Base-by-base conservation (phyloP, 2,329 filamentous ascomycete genomes). In the Pleurostoma richardsiae region DNA sequence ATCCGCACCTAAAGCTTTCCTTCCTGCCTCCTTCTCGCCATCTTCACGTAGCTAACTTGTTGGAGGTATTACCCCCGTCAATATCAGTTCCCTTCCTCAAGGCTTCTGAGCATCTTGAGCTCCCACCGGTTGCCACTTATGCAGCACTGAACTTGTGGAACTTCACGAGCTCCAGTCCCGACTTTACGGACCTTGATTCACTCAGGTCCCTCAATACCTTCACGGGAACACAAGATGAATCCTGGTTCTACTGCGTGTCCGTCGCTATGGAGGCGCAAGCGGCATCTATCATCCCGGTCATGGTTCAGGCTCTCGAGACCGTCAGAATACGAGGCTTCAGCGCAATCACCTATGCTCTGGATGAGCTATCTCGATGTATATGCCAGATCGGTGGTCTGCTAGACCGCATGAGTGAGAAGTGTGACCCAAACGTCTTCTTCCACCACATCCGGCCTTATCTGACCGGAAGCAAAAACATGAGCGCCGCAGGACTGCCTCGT, bases 381-480 rank as follows among this genome's bases (percentile, higher is more conserved):
- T 77, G 84, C 42, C 80, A 85, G 45, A 76, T 95, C 2, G 83
- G 80, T 7, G 64, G 63, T 0, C 63, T 96, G 0, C 71, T 96
- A 1, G 78, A 86, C 50, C 79, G 88, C 41, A 96, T 97, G 90
- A 86, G 95, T 60, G 91, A 96, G 58, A 82, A 81, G 52, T 96
- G 91, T 62, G 85, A 92, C 50, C 90, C 91, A 0, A 82, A 87
- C 59, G 80, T 90, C 4, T 97, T 97, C 67, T 96, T 95, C 66
- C 83, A 95, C 66, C 79, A 82, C 40, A 94, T 97, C 54, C 79
- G 92, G 3, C 92, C 92, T 0, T 95, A 89, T 62, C 74, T 97
- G 2, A 90, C 92, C 0, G 92, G 92, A 3, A 91, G 88, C 64
- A 95, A 90, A 68, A 95, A 95, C 64, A 96, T 96, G 92, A 80